These are phyloP conservation scores for Chaetomium fimeti DNA, from an alignment of 495 filamentous ascomycete genomes.

Conservation along the genomic window DNA sequence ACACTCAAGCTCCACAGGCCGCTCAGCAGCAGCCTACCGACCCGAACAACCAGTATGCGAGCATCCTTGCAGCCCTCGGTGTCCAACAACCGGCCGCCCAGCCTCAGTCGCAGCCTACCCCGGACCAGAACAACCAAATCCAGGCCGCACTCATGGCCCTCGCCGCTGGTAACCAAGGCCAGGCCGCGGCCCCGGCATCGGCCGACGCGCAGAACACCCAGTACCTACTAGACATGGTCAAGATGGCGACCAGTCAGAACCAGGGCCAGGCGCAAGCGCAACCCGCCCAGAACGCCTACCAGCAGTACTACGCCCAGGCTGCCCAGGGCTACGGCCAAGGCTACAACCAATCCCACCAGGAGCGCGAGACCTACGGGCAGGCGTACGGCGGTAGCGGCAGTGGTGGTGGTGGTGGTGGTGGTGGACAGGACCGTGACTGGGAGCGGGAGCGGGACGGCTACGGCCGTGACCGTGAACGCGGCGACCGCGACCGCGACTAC, in stretches of 20 bases:
- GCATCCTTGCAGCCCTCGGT: constrained; percentile 31
- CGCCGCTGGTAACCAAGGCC: constrained; percentile 18
- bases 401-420: not conserved
- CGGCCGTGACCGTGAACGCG: constrained; percentile 9
- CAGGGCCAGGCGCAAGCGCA: constrained; percentile 1
- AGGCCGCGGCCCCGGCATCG: constrained; percentile 10
- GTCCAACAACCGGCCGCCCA: constrained; percentile 21
- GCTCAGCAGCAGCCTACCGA: constrained; percentile 24
- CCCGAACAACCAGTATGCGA: constrained; percentile 23
- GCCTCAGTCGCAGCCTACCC: constrained; percentile 18
- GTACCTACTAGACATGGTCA: constrained; percentile 28
- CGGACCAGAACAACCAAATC: constrained; percentile 25
- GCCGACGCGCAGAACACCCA: constrained; percentile 26
- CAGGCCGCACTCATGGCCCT: constrained; percentile 29
- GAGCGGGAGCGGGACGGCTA: constrained; percentile 23
- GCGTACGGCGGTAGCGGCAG: constrained; percentile 12
- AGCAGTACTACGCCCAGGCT: constrained; percentile 3
- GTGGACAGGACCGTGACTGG: constrained; percentile 21
- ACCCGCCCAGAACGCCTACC: constrained; percentile 4
- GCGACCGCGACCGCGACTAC: constrained; percentile 33
- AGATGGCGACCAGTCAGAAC: constrained; percentile 23
- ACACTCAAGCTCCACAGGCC: constrained; percentile 15
- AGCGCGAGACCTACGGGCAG: constrained; percentile 25
- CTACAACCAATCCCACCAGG: constrained; percentile 21
- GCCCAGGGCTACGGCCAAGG: constrained; percentile 13